Percentiles rank a stretch among this genome's conserved stretches.
Evolutionary conservation across 2,329 filamentous ascomycete genomes (phyloP).

Genomic region (Cryphonectria nitschkei): DNA sequence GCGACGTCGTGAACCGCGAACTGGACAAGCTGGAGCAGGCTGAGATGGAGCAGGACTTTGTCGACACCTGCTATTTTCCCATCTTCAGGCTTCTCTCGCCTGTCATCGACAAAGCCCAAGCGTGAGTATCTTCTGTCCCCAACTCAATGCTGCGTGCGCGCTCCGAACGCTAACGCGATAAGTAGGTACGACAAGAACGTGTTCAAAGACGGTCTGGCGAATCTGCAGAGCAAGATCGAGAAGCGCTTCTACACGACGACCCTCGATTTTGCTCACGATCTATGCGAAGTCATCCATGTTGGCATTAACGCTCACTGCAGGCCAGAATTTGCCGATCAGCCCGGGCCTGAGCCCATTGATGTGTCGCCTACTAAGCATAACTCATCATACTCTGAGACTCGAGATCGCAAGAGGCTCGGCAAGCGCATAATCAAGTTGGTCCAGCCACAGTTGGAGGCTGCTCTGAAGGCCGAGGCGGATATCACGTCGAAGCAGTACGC

Average conservation of each 20-base stretch:
- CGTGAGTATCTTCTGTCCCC: conserved; percentile 60
- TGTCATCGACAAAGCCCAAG: conserved; percentile 77
- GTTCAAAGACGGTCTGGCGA: conserved; percentile 56
- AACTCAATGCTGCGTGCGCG: conserved; percentile 8
- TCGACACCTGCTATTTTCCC: conserved; percentile 92
- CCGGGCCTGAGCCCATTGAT: conserved; percentile 43
- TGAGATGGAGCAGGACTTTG: conserved; percentile 75
- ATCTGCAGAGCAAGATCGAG: conserved; percentile 57
- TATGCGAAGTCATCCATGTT: conserved; percentile 56
- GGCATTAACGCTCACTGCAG: conserved; percentile 53
- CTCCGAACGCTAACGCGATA: conserved; percentile 42
- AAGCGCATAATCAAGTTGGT: conserved; percentile 87
- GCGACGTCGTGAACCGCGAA: conserved; percentile 76
- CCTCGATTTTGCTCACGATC: conserved; percentile 59
- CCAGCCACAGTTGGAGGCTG: conserved; percentile 76
- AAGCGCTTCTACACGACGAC: conserved; percentile 61
- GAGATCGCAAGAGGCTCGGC: conserved; percentile 81
- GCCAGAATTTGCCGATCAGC: conserved; percentile 33
- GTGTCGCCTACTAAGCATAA: conserved; percentile 55
- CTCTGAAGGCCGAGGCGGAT: conserved; percentile 80
- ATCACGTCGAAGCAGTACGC: conserved; percentile 72
- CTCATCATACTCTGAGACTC: conserved; percentile 65
- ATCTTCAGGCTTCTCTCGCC: conserved; percentile 76
- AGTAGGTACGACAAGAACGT: conserved; percentile 66
- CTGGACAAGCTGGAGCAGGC: conserved; percentile 75